Conservation (phyloP, 176 grass and related monocot species). For the Musa beccarii region DNA sequence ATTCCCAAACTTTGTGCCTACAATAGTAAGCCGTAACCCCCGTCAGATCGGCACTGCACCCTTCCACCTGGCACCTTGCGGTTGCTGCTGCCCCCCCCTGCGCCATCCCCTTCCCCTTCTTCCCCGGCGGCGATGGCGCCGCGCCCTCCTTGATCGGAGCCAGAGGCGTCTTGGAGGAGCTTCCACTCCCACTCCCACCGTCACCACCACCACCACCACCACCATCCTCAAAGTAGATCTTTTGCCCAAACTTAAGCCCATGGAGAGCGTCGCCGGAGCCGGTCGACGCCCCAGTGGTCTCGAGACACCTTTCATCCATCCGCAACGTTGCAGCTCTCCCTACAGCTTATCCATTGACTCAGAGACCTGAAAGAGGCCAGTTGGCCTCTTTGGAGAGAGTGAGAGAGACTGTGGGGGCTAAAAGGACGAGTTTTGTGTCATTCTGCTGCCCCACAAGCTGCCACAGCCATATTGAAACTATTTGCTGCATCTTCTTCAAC, state of each 20-base stretch:
- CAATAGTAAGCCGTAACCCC: slow-evolving; percentile 64
- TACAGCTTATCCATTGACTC: slow-evolving; percentile 18
- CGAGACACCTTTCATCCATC: slow-evolving; percentile 9
- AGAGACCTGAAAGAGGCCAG: not conserved
- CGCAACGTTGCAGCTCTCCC: slow-evolving; percentile 23
- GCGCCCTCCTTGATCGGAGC: not conserved
- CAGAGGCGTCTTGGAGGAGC: not conserved
- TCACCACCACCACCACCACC: not conserved
- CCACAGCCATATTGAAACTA: not conserved
- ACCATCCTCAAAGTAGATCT: slow-evolving; percentile 83
- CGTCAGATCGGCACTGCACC: slow-evolving; percentile 66
- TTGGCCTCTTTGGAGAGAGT: not conserved
- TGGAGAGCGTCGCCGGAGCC: slow-evolving; percentile 41
- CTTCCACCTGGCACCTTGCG: slow-evolving; percentile 66
- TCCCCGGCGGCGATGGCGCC: not conserved
- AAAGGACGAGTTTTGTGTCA: not conserved
- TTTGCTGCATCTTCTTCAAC: not conserved
- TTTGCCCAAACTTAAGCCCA: slow-evolving; percentile 85
- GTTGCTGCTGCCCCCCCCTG: slow-evolving; percentile 4
- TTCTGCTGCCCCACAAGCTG: not conserved
- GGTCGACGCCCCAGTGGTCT: not conserved
- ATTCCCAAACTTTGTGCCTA: slow-evolving; percentile 65
- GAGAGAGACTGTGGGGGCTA: not conserved
- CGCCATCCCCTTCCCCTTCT: slow-evolving; percentile 27
- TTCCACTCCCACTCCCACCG: slow-evolving; percentile 22